These are phyloP conservation scores for Exophiala sp. DNA, from an alignment of 2,329 filamentous ascomycete genomes.

Conservation along the genomic window DNA sequence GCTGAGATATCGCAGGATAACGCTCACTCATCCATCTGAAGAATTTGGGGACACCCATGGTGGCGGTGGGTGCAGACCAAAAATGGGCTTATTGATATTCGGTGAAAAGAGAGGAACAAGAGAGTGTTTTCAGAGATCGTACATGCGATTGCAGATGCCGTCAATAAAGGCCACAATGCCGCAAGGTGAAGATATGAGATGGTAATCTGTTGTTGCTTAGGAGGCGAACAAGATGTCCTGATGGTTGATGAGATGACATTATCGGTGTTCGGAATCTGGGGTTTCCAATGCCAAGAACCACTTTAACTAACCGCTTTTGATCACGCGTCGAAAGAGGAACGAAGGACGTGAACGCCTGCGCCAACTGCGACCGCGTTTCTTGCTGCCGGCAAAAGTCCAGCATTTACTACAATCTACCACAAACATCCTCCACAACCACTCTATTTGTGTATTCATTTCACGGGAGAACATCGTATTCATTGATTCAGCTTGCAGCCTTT, in stretches of 20 bases:
- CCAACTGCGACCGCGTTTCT: constrained; percentile 1
- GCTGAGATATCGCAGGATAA: constrained; percentile 95
- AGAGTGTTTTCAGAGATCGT: neutral
- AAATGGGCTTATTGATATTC: constrained; percentile 13
- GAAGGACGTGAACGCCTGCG: neutral
- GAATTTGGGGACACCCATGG: constrained; percentile 77
- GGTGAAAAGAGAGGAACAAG: constrained; percentile 1
- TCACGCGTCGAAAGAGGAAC: neutral
- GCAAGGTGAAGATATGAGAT: neutral
- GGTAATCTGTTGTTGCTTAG: neutral
- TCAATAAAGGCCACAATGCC: neutral
- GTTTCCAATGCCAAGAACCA: neutral
- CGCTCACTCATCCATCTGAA: constrained; percentile 99
- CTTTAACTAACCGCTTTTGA: neutral
- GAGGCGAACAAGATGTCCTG: neutral
- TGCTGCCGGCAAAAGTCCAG: neutral
- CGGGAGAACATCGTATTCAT: neutral
- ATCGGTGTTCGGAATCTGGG: neutral
- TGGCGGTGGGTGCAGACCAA: constrained; percentile 31
- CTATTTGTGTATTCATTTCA: neutral
- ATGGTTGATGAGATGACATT: neutral
- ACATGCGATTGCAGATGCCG: neutral
- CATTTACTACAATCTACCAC: neutral
- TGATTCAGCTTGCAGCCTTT: neutral
- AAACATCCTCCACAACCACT: neutral